phyloP scores from a whole-genome alignment of 257 asterid genomes.

The Eustoma russellianum region DNA sequence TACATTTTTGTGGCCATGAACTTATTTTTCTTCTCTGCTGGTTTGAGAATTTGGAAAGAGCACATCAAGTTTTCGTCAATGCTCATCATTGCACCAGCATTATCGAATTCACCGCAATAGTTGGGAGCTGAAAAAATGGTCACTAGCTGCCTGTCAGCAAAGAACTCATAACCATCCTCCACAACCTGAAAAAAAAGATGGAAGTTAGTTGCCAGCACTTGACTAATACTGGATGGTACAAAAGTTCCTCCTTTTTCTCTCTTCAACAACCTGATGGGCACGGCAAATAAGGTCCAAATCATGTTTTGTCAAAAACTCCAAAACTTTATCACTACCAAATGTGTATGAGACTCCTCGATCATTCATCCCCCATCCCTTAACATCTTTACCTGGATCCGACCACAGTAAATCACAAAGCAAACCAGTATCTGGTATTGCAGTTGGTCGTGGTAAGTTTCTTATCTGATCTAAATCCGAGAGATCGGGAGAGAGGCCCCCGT shows the following conservation, averaged over 20 bases:
- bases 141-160: constrained; percentile 34
- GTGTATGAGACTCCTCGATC: constrained; percentile 34
- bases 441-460: constrained; percentile 31
- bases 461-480: constrained; percentile 28
- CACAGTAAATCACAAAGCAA: constrained; percentile 37
- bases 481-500: constrained; percentile 38
- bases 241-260: too few relatives aligned
- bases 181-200: constrained; percentile 24
- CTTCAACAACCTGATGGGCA: constrained; percentile 27
- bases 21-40: constrained; percentile 36
- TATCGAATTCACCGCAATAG: constrained; percentile 31
- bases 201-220: not conserved
- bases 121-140: constrained; percentile 33
- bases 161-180: constrained; percentile 38
- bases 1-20: constrained; percentile 22
- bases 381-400: constrained; percentile 38
- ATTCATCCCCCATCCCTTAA: constrained; percentile 38
- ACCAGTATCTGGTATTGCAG: constrained; percentile 30
- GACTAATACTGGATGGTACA: not conserved
- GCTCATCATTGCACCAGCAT: constrained; percentile 38
- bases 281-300: constrained; percentile 38
- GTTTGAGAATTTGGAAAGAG: constrained; percentile 36
- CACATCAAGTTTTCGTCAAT: constrained; percentile 34
- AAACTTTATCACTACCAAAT: constrained; percentile 31
- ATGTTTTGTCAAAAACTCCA: constrained; percentile 25